phyloP scores from a whole-genome alignment of 179 eudicot species.

The Amaranthus tricolor region DNA sequence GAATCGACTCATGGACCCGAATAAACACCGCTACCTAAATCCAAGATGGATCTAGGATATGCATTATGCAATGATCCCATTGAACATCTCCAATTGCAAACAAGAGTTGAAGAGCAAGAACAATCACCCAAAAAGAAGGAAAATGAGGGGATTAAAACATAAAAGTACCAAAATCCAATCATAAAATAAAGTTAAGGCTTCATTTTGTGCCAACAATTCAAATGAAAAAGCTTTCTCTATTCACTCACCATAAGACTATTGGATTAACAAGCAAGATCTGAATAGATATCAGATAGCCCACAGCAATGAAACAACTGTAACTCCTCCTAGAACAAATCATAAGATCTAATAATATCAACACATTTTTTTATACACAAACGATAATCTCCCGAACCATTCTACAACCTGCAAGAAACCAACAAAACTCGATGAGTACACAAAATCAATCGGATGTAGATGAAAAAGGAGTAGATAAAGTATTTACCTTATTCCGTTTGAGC shows the following conservation, averaged over 20 bases:
- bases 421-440: neutral
- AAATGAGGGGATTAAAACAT: too few relatives aligned
- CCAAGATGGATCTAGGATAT: too few relatives aligned
- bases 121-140: too few relatives aligned
- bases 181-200: too few relatives aligned
- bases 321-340: conserved; percentile 12
- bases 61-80: too few relatives aligned
- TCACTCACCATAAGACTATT: neutral
- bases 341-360: neutral
- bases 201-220: too few relatives aligned
- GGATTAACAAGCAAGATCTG: neutral
- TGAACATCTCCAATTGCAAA: too few relatives aligned
- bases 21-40: too few relatives aligned
- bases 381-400: neutral
- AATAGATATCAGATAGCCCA: conserved; percentile 6
- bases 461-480: neutral
- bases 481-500: conserved; percentile 26
- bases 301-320: conserved; percentile 9
- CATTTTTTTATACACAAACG: conserved; percentile 23
- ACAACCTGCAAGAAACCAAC: conserved; percentile 20
- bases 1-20: too few relatives aligned
- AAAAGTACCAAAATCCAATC: too few relatives aligned
- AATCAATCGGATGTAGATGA: neutral
- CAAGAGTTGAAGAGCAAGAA: too few relatives aligned
- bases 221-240: too few relatives aligned